Evolutionary conservation across 2,329 filamentous ascomycete genomes (phyloP), one percentile per base, ranked within the genome.

Genomic region (Pleoardoris graminearum): DNA sequence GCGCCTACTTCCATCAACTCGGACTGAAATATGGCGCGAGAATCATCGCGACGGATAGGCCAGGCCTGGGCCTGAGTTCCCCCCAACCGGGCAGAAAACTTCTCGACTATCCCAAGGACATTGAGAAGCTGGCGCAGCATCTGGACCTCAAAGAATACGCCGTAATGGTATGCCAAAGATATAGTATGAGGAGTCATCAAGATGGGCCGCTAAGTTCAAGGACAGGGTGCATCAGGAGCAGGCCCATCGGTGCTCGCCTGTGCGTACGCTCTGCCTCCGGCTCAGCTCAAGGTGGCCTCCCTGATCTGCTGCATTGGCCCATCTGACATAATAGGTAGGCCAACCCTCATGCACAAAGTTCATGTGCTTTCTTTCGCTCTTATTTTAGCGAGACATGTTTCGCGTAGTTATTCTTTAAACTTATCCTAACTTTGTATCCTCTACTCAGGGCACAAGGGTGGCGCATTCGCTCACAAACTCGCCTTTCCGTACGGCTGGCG

Each of bases 281-380:
- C 53, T 1, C 55, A 66, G 16, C 61, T 72, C 21, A 65, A 62
- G 39, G 55, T 51, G 41, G 60, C 62, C 1, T 53, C 63, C 14
- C 41, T 72, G 0, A 55, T 72, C 21, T 70, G 66, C 44, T 69
- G 67, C 29, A 41, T 74, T 7, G 70, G 70, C 0, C 62, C 73
- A 6, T 66, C 69, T 33, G 69, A 75, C 47, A 72, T 75, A 5
- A 67, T 72, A 29, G 69, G 30, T 32, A 12, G n/a, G 30, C n/a
- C 70, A 63, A 57, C 49, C 12, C 67, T 70, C 8, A 66, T 65
- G 7, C 47, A 52, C 22, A 4, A 32, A 14, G 4, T 4, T 4
- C n/a, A 14, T 5, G 12, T 29, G 7, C 4, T 32, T 12, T 12
- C 30, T 32, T 4, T 14, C 10, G 30, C n/a, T 32, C 30, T n/a